phyloP scores from a whole-genome alignment of 2,329 filamentous ascomycete species.

The Ampelomyces quisqualis region DNA sequence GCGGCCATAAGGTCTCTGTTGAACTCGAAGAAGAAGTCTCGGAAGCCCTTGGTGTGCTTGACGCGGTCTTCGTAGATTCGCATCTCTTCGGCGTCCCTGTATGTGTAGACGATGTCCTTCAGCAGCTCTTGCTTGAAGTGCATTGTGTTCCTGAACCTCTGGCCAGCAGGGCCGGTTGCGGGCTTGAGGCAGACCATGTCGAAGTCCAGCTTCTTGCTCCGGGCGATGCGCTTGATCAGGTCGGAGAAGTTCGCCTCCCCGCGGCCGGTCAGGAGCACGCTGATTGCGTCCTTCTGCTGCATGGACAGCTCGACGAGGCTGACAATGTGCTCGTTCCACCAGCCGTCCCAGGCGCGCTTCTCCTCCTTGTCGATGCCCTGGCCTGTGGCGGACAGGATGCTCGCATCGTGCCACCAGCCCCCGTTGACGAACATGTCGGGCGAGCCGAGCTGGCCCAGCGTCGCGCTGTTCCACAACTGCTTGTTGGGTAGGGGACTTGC shows the following conservation, averaged over 20 bases:
- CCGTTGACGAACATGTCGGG: conserved; percentile 77
- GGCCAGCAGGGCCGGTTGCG: conserved; percentile 72
- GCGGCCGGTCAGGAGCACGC: conserved; percentile 83
- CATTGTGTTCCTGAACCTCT: conserved; percentile 81
- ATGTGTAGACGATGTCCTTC: conserved; percentile 79
- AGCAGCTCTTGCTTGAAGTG: conserved; percentile 89
- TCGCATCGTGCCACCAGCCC: conserved; percentile 95
- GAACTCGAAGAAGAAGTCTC: conserved; percentile 77
- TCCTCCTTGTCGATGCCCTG: conserved; percentile 82
- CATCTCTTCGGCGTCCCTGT: conserved; percentile 78
- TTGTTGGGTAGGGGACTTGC: conserved; percentile 86
- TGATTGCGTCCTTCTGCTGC: conserved; percentile 79
- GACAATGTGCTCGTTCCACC: conserved; percentile 92
- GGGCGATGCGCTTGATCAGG: conserved; percentile 77
- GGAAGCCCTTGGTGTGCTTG: conserved; percentile 75
- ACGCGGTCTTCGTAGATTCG: conserved; percentile 65
- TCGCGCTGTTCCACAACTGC: conserved; percentile 78
- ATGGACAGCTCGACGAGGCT: conserved; percentile 79
- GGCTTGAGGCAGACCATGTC: conserved; percentile 90
- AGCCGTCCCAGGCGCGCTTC: conserved; percentile 79
- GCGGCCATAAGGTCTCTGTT: conserved; percentile 60
- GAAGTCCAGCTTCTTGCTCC: conserved; percentile 77
- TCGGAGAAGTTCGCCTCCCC: conserved; percentile 74
- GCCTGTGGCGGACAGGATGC: conserved; percentile 82
- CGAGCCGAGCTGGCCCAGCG: conserved; percentile 73